phyloP scores from a whole-genome alignment of 2,329 filamentous ascomycete species.

The Fusarium goolgardi region DNA sequence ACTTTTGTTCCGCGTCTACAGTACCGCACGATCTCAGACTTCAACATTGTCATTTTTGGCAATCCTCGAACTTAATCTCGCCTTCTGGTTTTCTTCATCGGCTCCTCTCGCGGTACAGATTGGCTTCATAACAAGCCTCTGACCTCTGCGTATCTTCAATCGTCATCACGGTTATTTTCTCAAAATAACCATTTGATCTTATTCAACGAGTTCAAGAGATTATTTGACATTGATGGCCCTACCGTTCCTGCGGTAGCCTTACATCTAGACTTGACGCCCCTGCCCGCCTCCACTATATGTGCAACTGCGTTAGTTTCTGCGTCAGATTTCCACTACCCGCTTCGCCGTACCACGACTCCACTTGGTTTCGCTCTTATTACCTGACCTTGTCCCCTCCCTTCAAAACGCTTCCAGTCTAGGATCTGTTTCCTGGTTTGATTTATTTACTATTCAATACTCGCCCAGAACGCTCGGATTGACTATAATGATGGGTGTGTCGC shows the following conservation, averaged over 20 bases:
- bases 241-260: conserved; percentile 37
- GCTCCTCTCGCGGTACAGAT: conserved; percentile 15
- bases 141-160: conserved; percentile 29
- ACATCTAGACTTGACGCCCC: conserved; percentile 46
- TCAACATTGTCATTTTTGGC: conserved; percentile 17
- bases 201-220: conserved; percentile 13
- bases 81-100: neutral
- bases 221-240: conserved; percentile 24
- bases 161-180: conserved; percentile 18
- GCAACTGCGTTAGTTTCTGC: conserved; percentile 37
- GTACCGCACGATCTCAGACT: conserved; percentile 14
- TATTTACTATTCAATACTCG: conserved; percentile 26
- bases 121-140: conserved; percentile 38
- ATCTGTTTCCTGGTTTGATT: conserved; percentile 18
- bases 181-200: conserved; percentile 10
- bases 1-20: conserved; percentile 21
- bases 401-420: conserved; percentile 21
- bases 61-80: conserved; percentile 24
- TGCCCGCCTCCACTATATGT: conserved; percentile 39
- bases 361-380: conserved; percentile 39
- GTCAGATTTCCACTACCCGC: conserved; percentile 36
- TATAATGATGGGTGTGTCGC: conserved; percentile 59
- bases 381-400: conserved; percentile 38
- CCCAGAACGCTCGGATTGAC: conserved; percentile 38
- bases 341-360: conserved; percentile 33